Conservation (phyloP, 179 eudicot genomes). For the Nepenthes alata region DNA sequence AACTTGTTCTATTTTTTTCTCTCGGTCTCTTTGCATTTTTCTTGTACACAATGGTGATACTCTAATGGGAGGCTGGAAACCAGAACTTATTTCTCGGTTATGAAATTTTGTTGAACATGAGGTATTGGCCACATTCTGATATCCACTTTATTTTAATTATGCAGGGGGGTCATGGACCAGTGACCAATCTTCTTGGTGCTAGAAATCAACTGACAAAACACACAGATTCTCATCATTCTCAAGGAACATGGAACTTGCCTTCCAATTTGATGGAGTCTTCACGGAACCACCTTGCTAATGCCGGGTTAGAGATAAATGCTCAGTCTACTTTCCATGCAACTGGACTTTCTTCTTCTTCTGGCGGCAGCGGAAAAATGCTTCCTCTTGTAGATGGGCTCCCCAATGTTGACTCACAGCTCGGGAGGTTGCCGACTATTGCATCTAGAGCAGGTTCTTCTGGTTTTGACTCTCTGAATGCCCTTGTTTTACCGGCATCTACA, state of each 20-base stretch:
- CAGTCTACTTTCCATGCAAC: conserved; percentile 19
- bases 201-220: conserved; percentile 19
- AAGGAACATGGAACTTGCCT: conserved; percentile 36
- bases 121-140: not conserved
- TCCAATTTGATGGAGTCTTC: conserved; percentile 20
- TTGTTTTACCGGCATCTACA: no score
- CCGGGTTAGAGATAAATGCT: conserved; percentile 22
- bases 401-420: conserved; percentile 14
- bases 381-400: conserved; percentile 22
- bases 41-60: no score
- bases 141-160: conserved; percentile 1
- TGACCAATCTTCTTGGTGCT: conserved; percentile 17
- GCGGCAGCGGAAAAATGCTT: conserved; percentile 21
- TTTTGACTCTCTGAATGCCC: conserved; percentile 22
- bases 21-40: no score
- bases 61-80: not conserved
- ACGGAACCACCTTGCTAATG: conserved; percentile 16
- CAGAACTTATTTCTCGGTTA: not conserved
- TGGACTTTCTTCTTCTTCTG: conserved; percentile 24
- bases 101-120: not conserved
- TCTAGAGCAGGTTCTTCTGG: conserved; percentile 22
- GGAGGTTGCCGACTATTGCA: conserved; percentile 10
- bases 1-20: no score
- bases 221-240: conserved; percentile 25
- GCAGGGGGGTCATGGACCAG: conserved; percentile 46